phyloP scores from a whole-genome alignment of 2,329 filamentous ascomycete species.

The Grosmannia serpens region DNA sequence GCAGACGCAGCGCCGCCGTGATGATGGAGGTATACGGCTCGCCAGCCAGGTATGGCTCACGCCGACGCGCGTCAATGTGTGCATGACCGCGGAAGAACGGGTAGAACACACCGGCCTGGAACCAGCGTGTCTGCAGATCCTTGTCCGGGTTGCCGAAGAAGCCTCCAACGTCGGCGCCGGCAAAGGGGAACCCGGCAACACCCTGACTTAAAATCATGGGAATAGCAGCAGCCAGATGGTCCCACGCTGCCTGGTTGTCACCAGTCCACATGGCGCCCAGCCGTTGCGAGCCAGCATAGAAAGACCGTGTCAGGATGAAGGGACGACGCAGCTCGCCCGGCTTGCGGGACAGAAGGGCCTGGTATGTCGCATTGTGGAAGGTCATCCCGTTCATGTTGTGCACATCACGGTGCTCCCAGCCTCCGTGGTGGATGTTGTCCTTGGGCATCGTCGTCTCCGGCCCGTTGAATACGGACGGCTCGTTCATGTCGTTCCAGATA shows the following conservation, averaged over 20 bases:
- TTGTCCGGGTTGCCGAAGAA: conserved; percentile 97
- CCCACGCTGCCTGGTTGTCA: conserved; percentile 91
- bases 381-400: conserved; percentile 96
- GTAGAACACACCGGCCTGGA: conserved; percentile 92
- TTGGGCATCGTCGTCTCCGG: conserved; percentile 98
- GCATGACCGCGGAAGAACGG: conserved; percentile 97
- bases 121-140: conserved; percentile 88
- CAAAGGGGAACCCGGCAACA: conserved; percentile 86
- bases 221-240: conserved; percentile 75
- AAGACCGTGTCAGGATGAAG: conserved; percentile 86
- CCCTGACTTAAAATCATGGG: conserved; percentile 92
- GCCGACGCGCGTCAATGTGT: conserved; percentile 88
- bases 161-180: conserved; percentile 89
- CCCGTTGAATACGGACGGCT: conserved; percentile 96
- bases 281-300: conserved; percentile 83
- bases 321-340: conserved; percentile 76
- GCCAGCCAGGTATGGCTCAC: conserved; percentile 81
- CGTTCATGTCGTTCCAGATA: conserved; percentile 99
- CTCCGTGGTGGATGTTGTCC: conserved; percentile 82
- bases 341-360: conserved; percentile 74
- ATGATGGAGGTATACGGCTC: conserved; percentile 81
- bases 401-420: conserved; percentile 94
- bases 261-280: conserved; percentile 97
- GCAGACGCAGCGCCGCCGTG: conserved; percentile 73
- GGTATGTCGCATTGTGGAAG: conserved; percentile 85